phyloP scores from a whole-genome alignment of 106 monocot species.

The Gastrodia elata region DNA sequence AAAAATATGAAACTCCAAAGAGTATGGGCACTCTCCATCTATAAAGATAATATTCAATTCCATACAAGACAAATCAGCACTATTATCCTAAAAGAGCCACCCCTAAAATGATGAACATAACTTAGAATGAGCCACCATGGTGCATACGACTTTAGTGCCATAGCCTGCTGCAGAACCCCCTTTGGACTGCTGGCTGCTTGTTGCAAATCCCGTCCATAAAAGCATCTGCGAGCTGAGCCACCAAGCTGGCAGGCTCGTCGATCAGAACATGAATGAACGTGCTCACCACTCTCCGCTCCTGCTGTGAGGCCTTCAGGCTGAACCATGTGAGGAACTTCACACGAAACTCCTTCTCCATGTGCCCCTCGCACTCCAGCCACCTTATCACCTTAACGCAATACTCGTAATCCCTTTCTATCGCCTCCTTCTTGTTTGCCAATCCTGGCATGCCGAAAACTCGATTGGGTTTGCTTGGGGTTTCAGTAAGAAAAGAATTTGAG shows the following conservation, averaged over 20 bases:
- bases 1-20: neutral
- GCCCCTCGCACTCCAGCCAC: slow-evolving; percentile 78
- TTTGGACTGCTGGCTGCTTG: slow-evolving; percentile 32
- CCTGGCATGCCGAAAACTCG: slow-evolving; percentile 16
- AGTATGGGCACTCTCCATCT: neutral
- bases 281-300: slow-evolving; percentile 71
- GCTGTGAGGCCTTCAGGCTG: slow-evolving; percentile 63
- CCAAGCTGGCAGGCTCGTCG: slow-evolving; percentile 68
- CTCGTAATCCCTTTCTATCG: slow-evolving; percentile 59
- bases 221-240: slow-evolving; percentile 61
- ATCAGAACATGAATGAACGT: slow-evolving; percentile 73
- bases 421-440: slow-evolving; percentile 27
- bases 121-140: neutral
- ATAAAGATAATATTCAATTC: neutral
- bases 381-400: slow-evolving; percentile 86
- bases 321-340: slow-evolving; percentile 93
- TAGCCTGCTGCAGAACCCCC: slow-evolving; percentile 42
- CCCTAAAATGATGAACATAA: neutral
- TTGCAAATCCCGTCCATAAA: slow-evolving; percentile 71
- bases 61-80: neutral
- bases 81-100: neutral
- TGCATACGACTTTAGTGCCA: slow-evolving; percentile 34
- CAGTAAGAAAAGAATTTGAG: slow-evolving; percentile 34
- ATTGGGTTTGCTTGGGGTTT: slow-evolving; percentile 42
- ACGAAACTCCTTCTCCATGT: slow-evolving; percentile 81